A percentile compares a stretch with the other conserved stretches of the same genome.
phyloP scores from a whole-genome alignment of 257 asterid genomes.

The Anisodus acutangulus region DNA sequence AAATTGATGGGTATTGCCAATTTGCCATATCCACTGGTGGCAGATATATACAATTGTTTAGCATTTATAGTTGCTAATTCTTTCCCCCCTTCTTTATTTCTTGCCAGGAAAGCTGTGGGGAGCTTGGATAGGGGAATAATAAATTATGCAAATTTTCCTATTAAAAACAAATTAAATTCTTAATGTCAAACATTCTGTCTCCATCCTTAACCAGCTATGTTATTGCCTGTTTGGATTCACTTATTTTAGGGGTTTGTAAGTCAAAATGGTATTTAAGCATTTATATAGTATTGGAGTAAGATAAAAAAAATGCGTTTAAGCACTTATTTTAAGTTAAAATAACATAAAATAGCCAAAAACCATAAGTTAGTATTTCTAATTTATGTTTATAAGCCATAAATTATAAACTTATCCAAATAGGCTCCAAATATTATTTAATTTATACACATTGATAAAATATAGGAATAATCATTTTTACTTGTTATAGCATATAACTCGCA shows the following conservation, averaged over 20 bases:
- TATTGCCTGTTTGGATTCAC: too few relatives aligned
- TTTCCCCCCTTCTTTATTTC: neutral
- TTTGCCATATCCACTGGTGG: neutral
- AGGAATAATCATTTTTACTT: neutral
- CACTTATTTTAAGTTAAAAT: too few relatives aligned
- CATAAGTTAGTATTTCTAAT: too few relatives aligned
- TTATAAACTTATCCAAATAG: too few relatives aligned
- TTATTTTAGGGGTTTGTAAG: too few relatives aligned
- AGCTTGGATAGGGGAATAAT: neutral
- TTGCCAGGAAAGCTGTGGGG: neutral
- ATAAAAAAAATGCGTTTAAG: too few relatives aligned
- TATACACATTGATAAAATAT: neutral
- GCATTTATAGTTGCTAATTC: neutral
- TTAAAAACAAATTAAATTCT: neutral
- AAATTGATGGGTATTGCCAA: neutral
- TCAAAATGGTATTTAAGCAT: too few relatives aligned
- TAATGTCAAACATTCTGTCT: neutral
- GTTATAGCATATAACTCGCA: neutral
- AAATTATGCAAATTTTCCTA: neutral
- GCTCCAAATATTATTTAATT: too few relatives aligned
- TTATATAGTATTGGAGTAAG: too few relatives aligned
- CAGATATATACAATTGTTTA: neutral
- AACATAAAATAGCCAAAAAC: too few relatives aligned
- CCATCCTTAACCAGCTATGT: neutral
- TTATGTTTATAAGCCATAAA: too few relatives aligned